phyloP scores from a whole-genome alignment of 768 basidiomycete genomes.

The Lactarius psammicola region DNA sequence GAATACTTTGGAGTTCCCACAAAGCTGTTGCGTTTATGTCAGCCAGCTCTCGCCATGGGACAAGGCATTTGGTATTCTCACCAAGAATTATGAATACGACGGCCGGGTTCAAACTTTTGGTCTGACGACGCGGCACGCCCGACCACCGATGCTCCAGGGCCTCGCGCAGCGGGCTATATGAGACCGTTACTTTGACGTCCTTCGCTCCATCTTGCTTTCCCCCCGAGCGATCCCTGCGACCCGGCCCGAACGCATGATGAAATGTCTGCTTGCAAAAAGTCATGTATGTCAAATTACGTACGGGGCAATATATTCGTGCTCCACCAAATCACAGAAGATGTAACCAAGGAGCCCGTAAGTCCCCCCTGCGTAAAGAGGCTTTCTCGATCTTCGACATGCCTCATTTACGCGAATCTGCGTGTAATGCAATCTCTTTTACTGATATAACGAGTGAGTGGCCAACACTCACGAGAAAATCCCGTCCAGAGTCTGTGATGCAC shows the following conservation, averaged over 20 bases:
- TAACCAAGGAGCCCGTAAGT: constrained; percentile 90
- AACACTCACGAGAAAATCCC: constrained; percentile 65
- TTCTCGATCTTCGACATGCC: constrained; percentile 68
- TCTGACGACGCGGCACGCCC: constrained; percentile 66
- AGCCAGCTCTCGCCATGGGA: constrained; percentile 9
- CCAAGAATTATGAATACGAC: constrained; percentile 71
- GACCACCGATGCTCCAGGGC: constrained; percentile 72
- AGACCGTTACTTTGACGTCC: constrained; percentile 55
- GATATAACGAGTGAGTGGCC: constrained; percentile 10
- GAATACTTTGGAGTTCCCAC: constrained; percentile 75
- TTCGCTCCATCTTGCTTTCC: constrained; percentile 54
- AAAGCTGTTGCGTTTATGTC: constrained; percentile 50
- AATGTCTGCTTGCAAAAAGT: not conserved
- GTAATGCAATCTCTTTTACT: constrained; percentile 12
- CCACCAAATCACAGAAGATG: constrained; percentile 89
- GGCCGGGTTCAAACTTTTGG: constrained; percentile 80
- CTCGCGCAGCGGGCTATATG: constrained; percentile 60
- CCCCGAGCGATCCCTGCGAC: constrained; percentile 58
- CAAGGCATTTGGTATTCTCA: constrained; percentile 33
- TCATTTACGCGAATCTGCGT: constrained; percentile 72
- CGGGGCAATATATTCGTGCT: constrained; percentile 84
- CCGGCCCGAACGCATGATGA: constrained; percentile 16
- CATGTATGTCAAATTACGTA: constrained; percentile 42
- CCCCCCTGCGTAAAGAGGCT: constrained; percentile 89
- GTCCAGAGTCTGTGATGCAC: constrained; percentile 78